A percentile compares a stretch with the other conserved stretches of the same genome.
phyloP scores from a whole-genome alignment of 495 filamentous ascomycete genomes.

The Mytilinidion resinicola region DNA sequence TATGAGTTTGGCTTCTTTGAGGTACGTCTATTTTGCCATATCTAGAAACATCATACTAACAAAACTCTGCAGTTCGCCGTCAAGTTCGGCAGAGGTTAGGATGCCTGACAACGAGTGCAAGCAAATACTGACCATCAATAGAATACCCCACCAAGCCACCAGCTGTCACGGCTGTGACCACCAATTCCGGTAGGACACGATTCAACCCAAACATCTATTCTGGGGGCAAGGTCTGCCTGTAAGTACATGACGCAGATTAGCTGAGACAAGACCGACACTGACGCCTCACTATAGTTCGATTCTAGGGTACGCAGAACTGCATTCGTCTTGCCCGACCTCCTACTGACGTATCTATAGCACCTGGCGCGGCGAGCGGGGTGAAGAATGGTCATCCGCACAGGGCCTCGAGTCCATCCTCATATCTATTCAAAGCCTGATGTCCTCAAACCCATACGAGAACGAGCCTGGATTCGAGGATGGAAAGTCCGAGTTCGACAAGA shows the following conservation, averaged over 20 bases:
- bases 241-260: conserved; percentile 29
- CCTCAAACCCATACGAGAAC: conserved; percentile 88
- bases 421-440: conserved; percentile 95
- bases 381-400: conserved; percentile 94
- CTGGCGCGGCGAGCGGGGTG: conserved; percentile 81
- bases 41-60: conserved; percentile 7
- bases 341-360: conserved; percentile 54
- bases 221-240: conserved; percentile 87
- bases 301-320: conserved; percentile 56
- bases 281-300: conserved; percentile 59
- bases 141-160: conserved; percentile 88
- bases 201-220: conserved; percentile 98
- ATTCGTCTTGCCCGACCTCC: conserved; percentile 19
- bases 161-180: conserved; percentile 67
- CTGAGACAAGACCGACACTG: conserved; percentile 17
- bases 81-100: conserved; percentile 58
- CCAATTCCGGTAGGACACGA: conserved; percentile 75
- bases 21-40: conserved; percentile 43
- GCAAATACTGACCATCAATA: conserved; percentile 29
- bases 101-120: neutral
- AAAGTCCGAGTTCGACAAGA: conserved; percentile 59
- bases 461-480: conserved; percentile 87
- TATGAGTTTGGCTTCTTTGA: conserved; percentile 98
- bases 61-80: conserved; percentile 49
- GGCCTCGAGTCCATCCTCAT: conserved; percentile 90